phyloP scores from a whole-genome alignment of 768 basidiomycete genomes.

The Kondoa malvinella region DNA sequence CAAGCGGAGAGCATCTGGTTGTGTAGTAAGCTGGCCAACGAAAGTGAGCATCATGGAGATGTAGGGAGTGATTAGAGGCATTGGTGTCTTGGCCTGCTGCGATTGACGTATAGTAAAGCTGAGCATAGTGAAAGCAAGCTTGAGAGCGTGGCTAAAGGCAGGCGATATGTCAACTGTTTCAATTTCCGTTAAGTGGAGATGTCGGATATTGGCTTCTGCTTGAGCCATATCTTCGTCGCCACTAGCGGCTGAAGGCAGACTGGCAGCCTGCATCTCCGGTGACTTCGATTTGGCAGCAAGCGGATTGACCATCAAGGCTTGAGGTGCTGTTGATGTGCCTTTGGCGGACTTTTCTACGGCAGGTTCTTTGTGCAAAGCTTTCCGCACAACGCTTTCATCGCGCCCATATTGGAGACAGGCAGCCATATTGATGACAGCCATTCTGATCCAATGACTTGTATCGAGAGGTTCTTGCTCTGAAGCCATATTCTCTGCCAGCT shows the following conservation, averaged over 20 bases:
- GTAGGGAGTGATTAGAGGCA: slow-evolving; percentile 59
- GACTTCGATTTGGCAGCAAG: not conserved
- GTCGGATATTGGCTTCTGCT: slow-evolving; percentile 16
- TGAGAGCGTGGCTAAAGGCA: slow-evolving; percentile 54
- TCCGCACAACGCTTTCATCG: slow-evolving; percentile 50
- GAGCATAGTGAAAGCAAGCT: slow-evolving; percentile 64
- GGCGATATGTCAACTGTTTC: slow-evolving; percentile 40
- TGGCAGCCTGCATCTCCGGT: not conserved
- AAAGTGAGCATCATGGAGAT: slow-evolving; percentile 74
- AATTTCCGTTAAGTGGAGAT: slow-evolving; percentile 11
- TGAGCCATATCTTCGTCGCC: not conserved
- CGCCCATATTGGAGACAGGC: slow-evolving; percentile 77
- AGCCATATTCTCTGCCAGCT: slow-evolving; percentile 14
- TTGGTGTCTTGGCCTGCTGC: slow-evolving; percentile 36
- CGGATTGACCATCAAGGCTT: slow-evolving; percentile 3
- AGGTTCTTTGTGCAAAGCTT: slow-evolving; percentile 23
- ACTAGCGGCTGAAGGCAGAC: not conserved
- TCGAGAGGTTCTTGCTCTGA: slow-evolving; percentile 30
- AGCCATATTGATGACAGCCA: slow-evolving; percentile 69
- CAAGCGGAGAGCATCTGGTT: slow-evolving; percentile 43
- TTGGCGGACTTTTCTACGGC: not conserved
- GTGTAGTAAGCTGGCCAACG: slow-evolving; percentile 56
- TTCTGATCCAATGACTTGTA: slow-evolving; percentile 72
- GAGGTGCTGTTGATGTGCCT: not conserved
- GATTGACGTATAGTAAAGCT: slow-evolving; percentile 48